These are phyloP conservation scores for Pisolithus microcarpus DNA, from an alignment of 768 basidiomycete genomes.

Conservation along the genomic window DNA sequence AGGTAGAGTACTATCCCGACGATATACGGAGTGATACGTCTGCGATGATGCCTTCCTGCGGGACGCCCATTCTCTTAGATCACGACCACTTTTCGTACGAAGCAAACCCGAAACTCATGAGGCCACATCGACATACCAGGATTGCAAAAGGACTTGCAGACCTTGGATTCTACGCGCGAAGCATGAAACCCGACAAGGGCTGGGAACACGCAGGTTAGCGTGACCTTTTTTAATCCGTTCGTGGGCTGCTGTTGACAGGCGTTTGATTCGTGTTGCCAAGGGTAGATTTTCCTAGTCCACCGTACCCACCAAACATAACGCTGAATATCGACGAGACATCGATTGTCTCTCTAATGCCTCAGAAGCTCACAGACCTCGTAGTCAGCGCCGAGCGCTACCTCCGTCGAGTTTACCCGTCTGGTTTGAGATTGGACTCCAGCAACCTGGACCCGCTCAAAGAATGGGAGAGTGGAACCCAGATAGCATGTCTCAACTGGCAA, in stretches of 20 bases:
- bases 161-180: constrained; percentile 54
- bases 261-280: not conserved
- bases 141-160: constrained; percentile 49
- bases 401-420: constrained; percentile 52
- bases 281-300: constrained; percentile 12
- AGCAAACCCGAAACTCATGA: constrained; percentile 15
- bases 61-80: constrained; percentile 4
- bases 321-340: constrained; percentile 57
- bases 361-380: constrained; percentile 31
- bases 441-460: constrained; percentile 47
- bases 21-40: constrained; percentile 5
- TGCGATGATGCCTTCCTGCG: not conserved
- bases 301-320: constrained; percentile 35
- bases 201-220: constrained; percentile 39
- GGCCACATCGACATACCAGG: constrained; percentile 9
- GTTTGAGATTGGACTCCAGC: constrained; percentile 47
- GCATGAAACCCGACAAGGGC: constrained; percentile 49
- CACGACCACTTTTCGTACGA: constrained; percentile 4
- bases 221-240: not conserved
- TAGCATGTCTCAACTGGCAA: constrained; percentile 58
- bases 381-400: constrained; percentile 38
- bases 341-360: constrained; percentile 34
- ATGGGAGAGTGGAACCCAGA: constrained; percentile 53
- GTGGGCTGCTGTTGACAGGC: not conserved
- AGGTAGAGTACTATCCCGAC: constrained; percentile 51